These are phyloP conservation scores for Nitzschia palea DNA, from an alignment of 108 stramenopile species.

Conservation along the genomic window DNA sequence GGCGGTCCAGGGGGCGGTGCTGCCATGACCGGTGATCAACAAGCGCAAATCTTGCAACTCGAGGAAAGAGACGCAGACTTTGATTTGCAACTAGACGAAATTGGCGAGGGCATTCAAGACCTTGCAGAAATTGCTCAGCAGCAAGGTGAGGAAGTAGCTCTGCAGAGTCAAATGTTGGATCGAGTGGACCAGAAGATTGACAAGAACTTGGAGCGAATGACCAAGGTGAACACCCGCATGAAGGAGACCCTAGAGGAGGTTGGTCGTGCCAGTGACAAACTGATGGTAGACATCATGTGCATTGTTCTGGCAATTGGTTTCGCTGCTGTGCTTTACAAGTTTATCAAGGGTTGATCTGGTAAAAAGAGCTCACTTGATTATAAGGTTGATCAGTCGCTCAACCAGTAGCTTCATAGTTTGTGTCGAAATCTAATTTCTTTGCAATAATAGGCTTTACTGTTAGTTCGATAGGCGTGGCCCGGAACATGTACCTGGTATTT, in stretches of 20 bases:
- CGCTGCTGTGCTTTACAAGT: slow-evolving; percentile 73
- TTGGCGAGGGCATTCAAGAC: slow-evolving; percentile 87
- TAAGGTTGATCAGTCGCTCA: too few relatives aligned
- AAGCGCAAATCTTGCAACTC: slow-evolving; percentile 68
- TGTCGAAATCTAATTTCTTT: not conserved
- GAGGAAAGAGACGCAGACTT: slow-evolving; percentile 86
- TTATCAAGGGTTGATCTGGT: slow-evolving; percentile 13
- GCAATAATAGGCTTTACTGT: too few relatives aligned
- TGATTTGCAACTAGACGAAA: slow-evolving; percentile 85
- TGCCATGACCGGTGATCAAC: slow-evolving; percentile 74
- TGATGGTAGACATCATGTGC: slow-evolving; percentile 96
- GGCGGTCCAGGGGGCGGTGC: slow-evolving; percentile 36
- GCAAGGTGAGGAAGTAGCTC: slow-evolving; percentile 83
- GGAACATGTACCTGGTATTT: too few relatives aligned
- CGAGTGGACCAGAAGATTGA: slow-evolving; percentile 70
- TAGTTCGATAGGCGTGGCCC: too few relatives aligned
- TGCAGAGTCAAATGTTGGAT: slow-evolving; percentile 82
- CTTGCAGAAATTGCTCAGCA: slow-evolving; percentile 75
- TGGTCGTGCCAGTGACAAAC: slow-evolving; percentile 83
- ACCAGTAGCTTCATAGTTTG: too few relatives aligned
- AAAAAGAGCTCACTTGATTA: too few relatives aligned
- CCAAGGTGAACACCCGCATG: slow-evolving; percentile 84
- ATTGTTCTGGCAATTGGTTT: slow-evolving; percentile 82
- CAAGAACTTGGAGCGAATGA: slow-evolving; percentile 72
- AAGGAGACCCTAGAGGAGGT: slow-evolving; percentile 89